These are phyloP conservation scores for Ilex paraguariensis DNA, from an alignment of 305 asterid genomes.

Conservation along the genomic window DNA sequence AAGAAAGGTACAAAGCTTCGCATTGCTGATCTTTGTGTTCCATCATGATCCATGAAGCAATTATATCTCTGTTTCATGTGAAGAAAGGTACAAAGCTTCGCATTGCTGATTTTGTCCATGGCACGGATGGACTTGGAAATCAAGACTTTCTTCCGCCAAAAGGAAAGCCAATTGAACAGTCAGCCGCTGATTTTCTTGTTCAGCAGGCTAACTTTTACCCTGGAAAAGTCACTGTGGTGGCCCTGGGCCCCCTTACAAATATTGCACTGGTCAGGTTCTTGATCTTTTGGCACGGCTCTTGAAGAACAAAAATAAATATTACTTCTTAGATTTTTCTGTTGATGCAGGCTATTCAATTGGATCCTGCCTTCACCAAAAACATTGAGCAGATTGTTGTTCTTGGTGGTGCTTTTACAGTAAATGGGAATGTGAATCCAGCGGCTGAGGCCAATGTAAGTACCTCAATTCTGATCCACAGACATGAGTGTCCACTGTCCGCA, in stretches of 20 bases:
- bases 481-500: constrained; percentile 1
- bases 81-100: constrained; percentile 96
- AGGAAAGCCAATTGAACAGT: constrained; percentile 68
- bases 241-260: constrained; percentile 94
- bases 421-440: constrained; percentile 96
- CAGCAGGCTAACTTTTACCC: constrained; percentile 71
- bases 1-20: constrained; percentile 60
- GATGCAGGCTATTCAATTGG: constrained; percentile 81
- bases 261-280: constrained; percentile 66
- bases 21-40: constrained; percentile 24
- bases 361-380: constrained; percentile 67
- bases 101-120: constrained; percentile 95
- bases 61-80: constrained; percentile 18
- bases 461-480: constrained; percentile 2
- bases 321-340: constrained; percentile 14
- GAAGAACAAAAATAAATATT: not conserved
- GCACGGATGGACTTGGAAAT: constrained; percentile 97
- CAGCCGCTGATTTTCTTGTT: constrained; percentile 69
- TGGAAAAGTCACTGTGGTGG: constrained; percentile 86
- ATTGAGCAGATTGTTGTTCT: constrained; percentile 86
- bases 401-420: constrained; percentile 96
- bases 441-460: constrained; percentile 91
- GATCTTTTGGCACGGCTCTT: not conserved
- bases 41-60: not conserved
- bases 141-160: constrained; percentile 93